Evolutionary conservation across 129 eudicot species (phyloP), one percentile per base, ranked within the genome.

Genomic region (Flaveria sonorensis): DNA sequence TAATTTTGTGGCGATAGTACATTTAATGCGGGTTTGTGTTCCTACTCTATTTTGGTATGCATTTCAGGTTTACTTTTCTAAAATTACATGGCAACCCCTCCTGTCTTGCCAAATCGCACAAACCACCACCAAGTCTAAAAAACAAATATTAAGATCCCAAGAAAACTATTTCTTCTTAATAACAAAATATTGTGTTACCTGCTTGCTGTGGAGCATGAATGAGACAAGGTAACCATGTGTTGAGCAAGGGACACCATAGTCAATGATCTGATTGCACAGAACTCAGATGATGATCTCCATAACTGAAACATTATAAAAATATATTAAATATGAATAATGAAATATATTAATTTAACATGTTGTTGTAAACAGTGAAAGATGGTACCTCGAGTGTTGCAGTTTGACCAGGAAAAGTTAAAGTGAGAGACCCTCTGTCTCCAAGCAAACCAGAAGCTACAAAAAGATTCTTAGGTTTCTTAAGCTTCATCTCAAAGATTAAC

Each of bases 241-340:
- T 95, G 99, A 46, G 97, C 96, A 68, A 92, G 92, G 81, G 99
- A 89, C 83, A 95, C 96, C 90, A 95, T 89, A 24, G 96, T 86
- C 79, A 95, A 77, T 30, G 99, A 95, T 81, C 99, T 87, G 78
- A 95, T 68, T 63, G 97, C 97, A 85, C 89, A 91, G 83, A 91
- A 95, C 82, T 91, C 99, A 12, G 97, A 81, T 30, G 98, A 91
- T 65, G 97, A 86, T 84, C 86, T 91, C 99, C 99, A 95, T 32
- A 95, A 92, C 99, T 95, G 89, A 77, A 86, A 76, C 73, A 74
- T 76, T 14, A 79, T 20, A 56, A 10, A 11, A 77, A 62, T 64
- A 56, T 51, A 57, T 77, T 50, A 85, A 76, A 30, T 47, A 8
- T 26, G 57, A 56, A 55, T 15, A 8, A 6, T 65, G 67, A 69